These are phyloP conservation scores for Peltaster fructicola DNA, from an alignment of 2,329 filamentous ascomycete genomes.

Conservation along the genomic window DNA sequence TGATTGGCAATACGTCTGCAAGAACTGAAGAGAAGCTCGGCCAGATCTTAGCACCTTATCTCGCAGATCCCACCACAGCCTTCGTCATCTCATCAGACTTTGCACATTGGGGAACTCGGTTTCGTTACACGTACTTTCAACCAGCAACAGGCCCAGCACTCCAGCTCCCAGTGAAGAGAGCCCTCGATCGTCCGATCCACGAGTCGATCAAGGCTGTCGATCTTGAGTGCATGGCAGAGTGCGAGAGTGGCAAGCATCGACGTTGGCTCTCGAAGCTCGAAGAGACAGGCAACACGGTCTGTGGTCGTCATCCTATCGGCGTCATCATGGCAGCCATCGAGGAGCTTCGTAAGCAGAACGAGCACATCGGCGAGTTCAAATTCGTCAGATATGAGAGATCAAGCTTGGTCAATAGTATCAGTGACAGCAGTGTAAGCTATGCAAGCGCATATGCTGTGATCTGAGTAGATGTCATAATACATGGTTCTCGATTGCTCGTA, in stretches of 20 bases:
- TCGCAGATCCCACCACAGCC: slow-evolving; percentile 55
- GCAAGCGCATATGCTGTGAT: slow-evolving; percentile 76
- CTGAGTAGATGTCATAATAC: too few relatives aligned
- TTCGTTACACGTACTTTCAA: slow-evolving; percentile 68
- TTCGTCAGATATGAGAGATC: slow-evolving; percentile 83
- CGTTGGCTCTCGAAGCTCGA: slow-evolving; percentile 51
- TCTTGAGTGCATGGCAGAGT: slow-evolving; percentile 63
- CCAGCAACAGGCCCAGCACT: slow-evolving; percentile 27
- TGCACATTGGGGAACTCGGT: slow-evolving; percentile 82
- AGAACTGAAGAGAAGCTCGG: slow-evolving; percentile 52
- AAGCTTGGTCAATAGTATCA: slow-evolving; percentile 46
- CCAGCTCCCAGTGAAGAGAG: slow-evolving; percentile 22
- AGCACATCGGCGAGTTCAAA: slow-evolving; percentile 40
- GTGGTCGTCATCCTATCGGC: slow-evolving; percentile 85
- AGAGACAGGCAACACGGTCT: slow-evolving; percentile 76
- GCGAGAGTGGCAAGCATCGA: slow-evolving; percentile 57
- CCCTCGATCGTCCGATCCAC: slow-evolving; percentile 45
- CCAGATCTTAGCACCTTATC: slow-evolving; percentile 54
- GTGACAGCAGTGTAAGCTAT: slow-evolving; percentile 85
- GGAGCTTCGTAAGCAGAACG: slow-evolving; percentile 30
- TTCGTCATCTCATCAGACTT: slow-evolving; percentile 93
- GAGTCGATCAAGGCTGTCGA: slow-evolving; percentile 74
- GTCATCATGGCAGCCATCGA: slow-evolving; percentile 82
- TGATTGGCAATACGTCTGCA: slow-evolving; percentile 59
- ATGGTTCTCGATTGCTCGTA: too few relatives aligned